These are phyloP conservation scores for Colletotrichum filicis DNA, from an alignment of 2,329 filamentous ascomycete species.

Conservation along the genomic window DNA sequence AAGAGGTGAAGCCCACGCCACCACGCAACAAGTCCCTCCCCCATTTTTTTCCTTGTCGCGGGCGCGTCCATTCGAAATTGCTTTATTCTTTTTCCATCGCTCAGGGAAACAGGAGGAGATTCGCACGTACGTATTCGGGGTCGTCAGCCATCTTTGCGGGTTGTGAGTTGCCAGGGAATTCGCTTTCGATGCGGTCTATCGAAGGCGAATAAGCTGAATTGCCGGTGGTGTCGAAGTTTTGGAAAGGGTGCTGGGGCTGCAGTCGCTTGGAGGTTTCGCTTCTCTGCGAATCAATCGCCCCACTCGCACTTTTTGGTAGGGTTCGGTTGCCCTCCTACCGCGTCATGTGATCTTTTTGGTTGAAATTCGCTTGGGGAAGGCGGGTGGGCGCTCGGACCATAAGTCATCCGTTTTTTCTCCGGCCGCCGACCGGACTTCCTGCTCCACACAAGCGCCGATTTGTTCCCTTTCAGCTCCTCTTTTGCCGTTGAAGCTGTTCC, in stretches of 20 bases:
- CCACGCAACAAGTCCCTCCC: not conserved
- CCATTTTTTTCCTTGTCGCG: conserved; percentile 20
- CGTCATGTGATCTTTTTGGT: conserved; percentile 29
- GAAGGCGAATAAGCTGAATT: conserved; percentile 52
- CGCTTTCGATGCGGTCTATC: conserved; percentile 55
- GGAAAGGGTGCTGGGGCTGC: conserved; percentile 24
- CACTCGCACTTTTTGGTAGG: conserved; percentile 33
- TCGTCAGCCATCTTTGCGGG: conserved; percentile 82
- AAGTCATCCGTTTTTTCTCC: not conserved
- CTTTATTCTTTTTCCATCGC: conserved; percentile 18
- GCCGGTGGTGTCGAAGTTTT: conserved; percentile 35
- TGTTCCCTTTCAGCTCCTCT: not conserved
- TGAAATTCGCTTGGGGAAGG: not conserved
- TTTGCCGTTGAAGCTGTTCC: not conserved
- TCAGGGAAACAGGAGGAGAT: conserved; percentile 33
- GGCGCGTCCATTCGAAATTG: conserved; percentile 2
- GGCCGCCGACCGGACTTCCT: not conserved
- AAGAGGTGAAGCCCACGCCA: conserved; percentile 1
- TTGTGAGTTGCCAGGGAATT: conserved; percentile 53
- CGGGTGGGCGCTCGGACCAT: not conserved
- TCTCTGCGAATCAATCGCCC: conserved; percentile 18
- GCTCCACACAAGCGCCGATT: not conserved
- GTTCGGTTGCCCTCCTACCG: conserved; percentile 34
- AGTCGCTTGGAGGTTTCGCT: conserved; percentile 34
- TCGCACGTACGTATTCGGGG: conserved; percentile 79